Percentiles rank a stretch among this genome's conserved stretches.
phyloP scores from a whole-genome alignment of 495 filamentous ascomycete species.

The Lophiostoma macrostomum region DNA sequence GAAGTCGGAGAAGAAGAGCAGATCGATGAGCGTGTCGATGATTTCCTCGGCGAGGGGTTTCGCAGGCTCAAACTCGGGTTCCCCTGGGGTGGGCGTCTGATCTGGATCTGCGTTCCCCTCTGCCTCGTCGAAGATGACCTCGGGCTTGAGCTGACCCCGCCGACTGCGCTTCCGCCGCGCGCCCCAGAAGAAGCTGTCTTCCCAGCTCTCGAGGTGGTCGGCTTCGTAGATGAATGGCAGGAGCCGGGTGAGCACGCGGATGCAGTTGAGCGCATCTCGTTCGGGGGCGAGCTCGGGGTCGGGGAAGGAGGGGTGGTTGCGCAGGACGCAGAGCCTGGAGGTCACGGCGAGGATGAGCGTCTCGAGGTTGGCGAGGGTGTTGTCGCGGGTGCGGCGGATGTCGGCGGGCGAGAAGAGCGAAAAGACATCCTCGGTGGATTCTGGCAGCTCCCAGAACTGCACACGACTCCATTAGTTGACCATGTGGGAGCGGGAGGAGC shows the following conservation, averaged over 20 bases:
- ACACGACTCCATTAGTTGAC: constrained; percentile 28
- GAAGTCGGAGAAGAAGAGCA: constrained; percentile 89
- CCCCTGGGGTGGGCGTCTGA: constrained; percentile 42
- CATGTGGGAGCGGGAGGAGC: constrained; percentile 3
- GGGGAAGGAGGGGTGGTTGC: constrained; percentile 86
- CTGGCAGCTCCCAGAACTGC: constrained; percentile 97
- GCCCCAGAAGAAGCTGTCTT: constrained; percentile 90
- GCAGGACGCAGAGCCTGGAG: constrained; percentile 73
- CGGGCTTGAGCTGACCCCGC: constrained; percentile 53
- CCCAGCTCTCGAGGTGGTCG: constrained; percentile 82
- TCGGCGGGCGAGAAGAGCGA: constrained; percentile 92
- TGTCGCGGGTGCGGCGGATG: constrained; percentile 86
- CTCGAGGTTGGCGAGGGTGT: constrained; percentile 84
- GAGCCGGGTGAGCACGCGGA: constrained; percentile 85
- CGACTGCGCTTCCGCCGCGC: constrained; percentile 62
- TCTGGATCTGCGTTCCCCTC: too few relatives aligned
- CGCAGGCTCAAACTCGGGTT: constrained; percentile 70
- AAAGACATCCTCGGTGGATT: constrained; percentile 94
- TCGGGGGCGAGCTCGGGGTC: constrained; percentile 87
- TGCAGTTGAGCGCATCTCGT: constrained; percentile 86
- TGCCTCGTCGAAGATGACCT: constrained; percentile 87
- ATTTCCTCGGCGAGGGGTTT: constrained; percentile 92
- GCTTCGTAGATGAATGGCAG: constrained; percentile 92
- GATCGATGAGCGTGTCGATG: constrained; percentile 83
- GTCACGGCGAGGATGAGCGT: constrained; percentile 81